Evolutionary conservation across 441 rosid genomes (phyloP), one percentile per base, ranked within the genome.

Genomic region (Pelargonium exstipulatum): DNA sequence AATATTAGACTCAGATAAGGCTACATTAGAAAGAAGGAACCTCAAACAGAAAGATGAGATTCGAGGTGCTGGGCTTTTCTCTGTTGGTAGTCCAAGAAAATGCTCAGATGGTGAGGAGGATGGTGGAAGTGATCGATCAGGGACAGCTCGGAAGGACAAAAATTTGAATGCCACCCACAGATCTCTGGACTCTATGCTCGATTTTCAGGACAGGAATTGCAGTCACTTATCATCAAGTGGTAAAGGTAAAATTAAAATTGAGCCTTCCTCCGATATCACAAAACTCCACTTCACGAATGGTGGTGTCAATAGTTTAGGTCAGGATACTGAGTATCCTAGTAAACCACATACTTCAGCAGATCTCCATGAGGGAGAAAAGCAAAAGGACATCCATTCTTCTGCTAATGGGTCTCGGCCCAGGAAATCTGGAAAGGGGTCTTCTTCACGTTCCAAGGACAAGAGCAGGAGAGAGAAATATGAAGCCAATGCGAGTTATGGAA

Each of bases 401-500:
- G 79, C 72, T 68, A 82, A 77, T 69, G 85, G 77, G 22, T 78
- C 85, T 66, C 75, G 68, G 65, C 66, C 81, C 69, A 83, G 76
- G 81, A 88, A 84, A 74, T 81, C 92, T 58, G 92, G 84, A 17
- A 93, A 86, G 81, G 82, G 82, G 46, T 85, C 87, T 65, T 85
- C 87, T 65, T 88, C 88, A 20, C 78, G 81, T 74, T 84, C 90
- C 57, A 89, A 84, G 84, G 96, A 87, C 73, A 86, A 83, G 83
- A 78, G 55, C 69, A 76, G 72, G 64, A 88, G 81, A 72, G 76
- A 65, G 16, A 85, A 75, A 76, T 70, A 84, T 70, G 90, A 79
- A 64, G 80, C 80, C 70, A 78, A 71, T 37, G 82, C 68, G 62
- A 18, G 62, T 12, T 20, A 57, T 42, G 62, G 73, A 75, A 77